Evolutionary conservation across 495 filamentous ascomycete species (phyloP).

Genomic region (Delitschia confertaspora): DNA sequence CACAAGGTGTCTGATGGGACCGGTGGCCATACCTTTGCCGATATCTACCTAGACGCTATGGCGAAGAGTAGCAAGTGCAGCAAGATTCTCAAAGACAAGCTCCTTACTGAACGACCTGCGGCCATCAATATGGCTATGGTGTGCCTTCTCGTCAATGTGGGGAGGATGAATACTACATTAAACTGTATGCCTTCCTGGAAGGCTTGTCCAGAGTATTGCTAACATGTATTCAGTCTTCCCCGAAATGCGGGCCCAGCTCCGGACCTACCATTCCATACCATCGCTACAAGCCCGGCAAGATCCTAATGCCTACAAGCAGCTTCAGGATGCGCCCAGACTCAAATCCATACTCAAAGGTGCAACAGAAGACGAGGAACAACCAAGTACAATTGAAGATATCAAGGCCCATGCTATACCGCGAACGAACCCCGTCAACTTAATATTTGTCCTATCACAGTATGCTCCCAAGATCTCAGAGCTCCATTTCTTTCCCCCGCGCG

Average conservation of each 20-base stretch:
- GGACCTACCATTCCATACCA: constrained; percentile 96
- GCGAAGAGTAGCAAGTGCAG: constrained; percentile 97
- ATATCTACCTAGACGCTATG: constrained; percentile 98
- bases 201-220: constrained; percentile 25
- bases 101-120: constrained; percentile 81
- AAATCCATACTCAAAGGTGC: constrained; percentile 98
- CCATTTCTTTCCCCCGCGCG: constrained; percentile 75
- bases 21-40: constrained; percentile 75
- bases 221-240: constrained; percentile 68
- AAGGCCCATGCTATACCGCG: constrained; percentile 59
- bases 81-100: constrained; percentile 94
- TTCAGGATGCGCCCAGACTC: constrained; percentile 90
- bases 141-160: constrained; percentile 92
- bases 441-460: constrained; percentile 88
- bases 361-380: constrained; percentile 85
- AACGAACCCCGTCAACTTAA: constrained; percentile 93
- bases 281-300: constrained; percentile 92
- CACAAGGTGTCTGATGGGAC: constrained; percentile 70
- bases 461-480: constrained; percentile 85
- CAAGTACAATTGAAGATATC: constrained; percentile 75
- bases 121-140: constrained; percentile 99
- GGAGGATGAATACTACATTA: constrained; percentile 95
- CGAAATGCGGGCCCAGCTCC: constrained; percentile 96
- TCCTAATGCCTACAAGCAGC: constrained; percentile 91
- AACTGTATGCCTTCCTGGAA: constrained; percentile 60